phyloP scores from a whole-genome alignment of 257 asterid species.

The Voacanga thouarsii region DNA sequence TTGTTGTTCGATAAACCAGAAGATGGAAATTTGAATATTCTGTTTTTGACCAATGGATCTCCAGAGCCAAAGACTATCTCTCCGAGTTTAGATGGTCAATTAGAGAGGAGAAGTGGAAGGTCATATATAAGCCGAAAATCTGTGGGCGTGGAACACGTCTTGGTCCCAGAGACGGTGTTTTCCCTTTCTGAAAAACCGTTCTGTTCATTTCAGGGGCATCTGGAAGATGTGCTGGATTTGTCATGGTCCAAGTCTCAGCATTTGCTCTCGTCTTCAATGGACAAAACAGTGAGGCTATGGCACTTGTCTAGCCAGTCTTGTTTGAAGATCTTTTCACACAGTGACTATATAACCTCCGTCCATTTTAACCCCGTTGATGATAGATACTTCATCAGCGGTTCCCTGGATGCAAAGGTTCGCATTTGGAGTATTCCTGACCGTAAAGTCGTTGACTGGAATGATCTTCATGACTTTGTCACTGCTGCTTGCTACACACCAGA shows the following conservation, averaged over 20 bases:
- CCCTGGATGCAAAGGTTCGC: slow-evolving; percentile 95
- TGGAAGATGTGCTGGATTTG: slow-evolving; percentile 82
- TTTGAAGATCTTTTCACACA: slow-evolving; percentile 80
- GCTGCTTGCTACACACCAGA: slow-evolving; percentile 99
- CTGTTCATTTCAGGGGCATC: slow-evolving; percentile 84
- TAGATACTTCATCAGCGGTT: slow-evolving; percentile 96
- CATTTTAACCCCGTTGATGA: slow-evolving; percentile 97
- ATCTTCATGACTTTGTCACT: slow-evolving; percentile 98
- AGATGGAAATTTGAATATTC: slow-evolving; percentile 75
- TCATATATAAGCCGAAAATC: slow-evolving; percentile 82
- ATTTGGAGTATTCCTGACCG: slow-evolving; percentile 96
- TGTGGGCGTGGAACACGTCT: slow-evolving; percentile 65
- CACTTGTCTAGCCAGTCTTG: slow-evolving; percentile 60
- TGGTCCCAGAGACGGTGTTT: slow-evolving; percentile 81
- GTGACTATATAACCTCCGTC: slow-evolving; percentile 89
- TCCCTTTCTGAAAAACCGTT: slow-evolving; percentile 78
- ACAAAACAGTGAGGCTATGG: slow-evolving; percentile 84
- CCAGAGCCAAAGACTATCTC: slow-evolving; percentile 73
- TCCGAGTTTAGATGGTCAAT: slow-evolving; percentile 65
- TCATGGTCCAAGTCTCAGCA: slow-evolving; percentile 99
- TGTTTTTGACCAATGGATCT: slow-evolving; percentile 69
- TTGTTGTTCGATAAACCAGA: slow-evolving; percentile 64
- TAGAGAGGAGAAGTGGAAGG: slow-evolving; percentile 83
- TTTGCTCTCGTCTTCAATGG: slow-evolving; percentile 89
- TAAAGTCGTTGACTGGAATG: slow-evolving; percentile 97